Evolutionary conservation across 164 flowering plant species (phyloP), one percentile per base, ranked within the genome.

Genomic region (Piper longum): DNA sequence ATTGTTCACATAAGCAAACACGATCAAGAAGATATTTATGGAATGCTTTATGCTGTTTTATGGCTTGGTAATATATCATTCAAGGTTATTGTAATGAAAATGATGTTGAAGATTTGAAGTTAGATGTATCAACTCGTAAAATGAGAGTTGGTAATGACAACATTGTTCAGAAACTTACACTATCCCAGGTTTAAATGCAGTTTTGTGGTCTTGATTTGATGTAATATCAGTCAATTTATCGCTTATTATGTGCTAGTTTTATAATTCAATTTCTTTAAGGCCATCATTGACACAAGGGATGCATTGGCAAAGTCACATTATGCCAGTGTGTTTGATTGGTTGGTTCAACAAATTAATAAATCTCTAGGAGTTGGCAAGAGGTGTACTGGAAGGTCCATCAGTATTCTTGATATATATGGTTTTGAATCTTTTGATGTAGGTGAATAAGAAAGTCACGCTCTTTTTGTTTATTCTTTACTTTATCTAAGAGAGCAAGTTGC

Each of bases 391-490:
- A 85, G 93, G 79, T 86, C 93, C 67, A 95, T 91, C 73, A 89
- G 96, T 76, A 91, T 95, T 80, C 96, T 95, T 74, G 99, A 95
- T 74, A 95, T 95, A 43, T 95, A 91, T 73, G 99, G 99, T 40
- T 95, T 95, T 75, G 99, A 95, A 75, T 90, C 96, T 61, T 92
- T 89, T 77, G 85, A 87, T 67, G 98, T 90, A 48, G 52, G 77
- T 66, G 86, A 64, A 59, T n/a, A 56, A 16, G 1, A 60, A 41
- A 36, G 36, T 26, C 36, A 26, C 36, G 36, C 2, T 57, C 45
- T 19, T 64, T 16, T 60, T 66, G 36, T 9, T 9, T 14, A 41
- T 43, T 63, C 13, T 40, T 19, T 58, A 16, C 63, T 45, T 41
- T 40, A 13, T 43, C 54, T 57, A 60, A 41, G 7, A 52, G 7